Conservation (phyloP, 345 rosid genomes). For the Sonneratia alba region DNA sequence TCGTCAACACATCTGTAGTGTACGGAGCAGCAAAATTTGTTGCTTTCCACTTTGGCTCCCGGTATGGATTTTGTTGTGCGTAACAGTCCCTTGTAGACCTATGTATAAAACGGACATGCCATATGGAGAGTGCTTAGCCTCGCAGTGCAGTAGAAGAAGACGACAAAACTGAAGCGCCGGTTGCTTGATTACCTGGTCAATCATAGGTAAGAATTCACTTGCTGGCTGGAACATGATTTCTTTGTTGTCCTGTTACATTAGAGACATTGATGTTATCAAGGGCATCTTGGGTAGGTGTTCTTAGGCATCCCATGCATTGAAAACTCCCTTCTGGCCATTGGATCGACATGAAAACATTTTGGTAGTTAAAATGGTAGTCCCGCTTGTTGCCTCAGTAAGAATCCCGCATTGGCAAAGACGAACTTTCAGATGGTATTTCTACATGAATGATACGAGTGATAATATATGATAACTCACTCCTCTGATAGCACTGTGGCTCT, state of each 20-base stretch:
- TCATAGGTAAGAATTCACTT: no score
- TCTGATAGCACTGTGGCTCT: constrained; percentile 28
- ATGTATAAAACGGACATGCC: not conserved
- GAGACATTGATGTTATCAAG: not conserved
- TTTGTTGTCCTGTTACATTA: constrained; percentile 28
- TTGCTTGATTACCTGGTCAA: constrained; percentile 46
- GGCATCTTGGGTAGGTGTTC: no score
- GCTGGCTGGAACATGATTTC: constrained; percentile 72
- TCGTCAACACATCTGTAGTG: constrained; percentile 85
- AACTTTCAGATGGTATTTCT: not conserved
- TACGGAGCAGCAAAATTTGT: constrained; percentile 79
- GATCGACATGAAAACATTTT: no score
- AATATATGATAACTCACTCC: constrained; percentile 24
- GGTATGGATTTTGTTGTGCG: constrained; percentile 60
- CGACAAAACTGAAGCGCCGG: not conserved
- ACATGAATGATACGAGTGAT: not conserved
- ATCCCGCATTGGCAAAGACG: no score
- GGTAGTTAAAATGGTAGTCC: no score
- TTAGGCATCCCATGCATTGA: no score
- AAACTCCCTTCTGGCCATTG: no score
- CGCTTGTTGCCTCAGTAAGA: no score
- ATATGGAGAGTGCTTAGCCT: not conserved
- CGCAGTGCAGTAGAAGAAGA: no score
- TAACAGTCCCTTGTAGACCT: constrained; percentile 46
- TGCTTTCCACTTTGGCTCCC: constrained; percentile 81